Base-by-base conservation (phyloP, 257 asterid genomes). In the Nemophila menziesii region DNA sequence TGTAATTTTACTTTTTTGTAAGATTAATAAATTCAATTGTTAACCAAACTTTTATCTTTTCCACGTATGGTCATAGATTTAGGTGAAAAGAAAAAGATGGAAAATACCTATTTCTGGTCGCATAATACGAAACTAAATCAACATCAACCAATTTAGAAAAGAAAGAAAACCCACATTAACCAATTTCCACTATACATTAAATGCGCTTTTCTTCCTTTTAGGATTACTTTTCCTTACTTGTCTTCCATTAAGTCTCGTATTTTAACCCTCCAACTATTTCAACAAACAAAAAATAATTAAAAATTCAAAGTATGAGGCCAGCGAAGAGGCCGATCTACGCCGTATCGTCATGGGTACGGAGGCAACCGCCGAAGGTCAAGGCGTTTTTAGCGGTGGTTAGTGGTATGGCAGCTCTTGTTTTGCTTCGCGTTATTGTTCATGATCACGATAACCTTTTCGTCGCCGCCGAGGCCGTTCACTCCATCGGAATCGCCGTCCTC, bases 331-430 rank as follows among this genome's bases (percentile, higher is more conserved):
- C 85, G 75, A 74, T 80, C 82, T 75, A 77, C 33, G 85, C 73
- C 20, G 77, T 59, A 51, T 37, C 62, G 53, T 5, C 75, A 49
- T 80, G 93, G 93, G 72, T 80, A 16, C 71, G 89, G 59, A 80
- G 87, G 54, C 93, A 80, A 40, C 85, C 93, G 54, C 93, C 89
- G 20, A 80, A 80, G 79, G 85, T 80, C 43, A 80, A 80, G 72
- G 84, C 84, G 44, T 77, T 80, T 42, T 74, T 80, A 29, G 84
- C 87, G 18, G 84, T 80, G 11, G 43, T 80, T 13, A 52, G 73
- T 65, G 87, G 81, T 40, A 77, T 80, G 81, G 71, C 76, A 44
- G 69, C 84, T 36, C 74, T 80, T 11, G 81, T 73, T 13, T 57
- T 80, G 52, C 79, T 80, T 20, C 87, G 93, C 7, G 68, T 67